Evolutionary conservation across 345 rosid genomes (phyloP).

Genomic region (Boechera divaricarpa): DNA sequence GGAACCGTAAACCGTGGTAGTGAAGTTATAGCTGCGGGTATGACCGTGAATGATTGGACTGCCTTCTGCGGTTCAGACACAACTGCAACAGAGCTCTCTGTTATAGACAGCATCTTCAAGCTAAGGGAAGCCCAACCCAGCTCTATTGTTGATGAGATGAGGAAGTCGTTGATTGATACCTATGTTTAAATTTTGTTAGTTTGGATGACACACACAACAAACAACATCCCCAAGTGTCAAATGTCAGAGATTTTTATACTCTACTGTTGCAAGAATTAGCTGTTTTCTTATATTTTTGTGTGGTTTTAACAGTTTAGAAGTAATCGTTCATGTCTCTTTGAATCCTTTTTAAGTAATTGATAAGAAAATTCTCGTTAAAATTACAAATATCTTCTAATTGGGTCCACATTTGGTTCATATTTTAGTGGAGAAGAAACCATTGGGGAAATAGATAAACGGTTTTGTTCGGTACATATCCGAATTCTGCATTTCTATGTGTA

Average conservation of each 20-base stretch:
- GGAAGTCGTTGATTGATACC: slow-evolving; percentile 85
- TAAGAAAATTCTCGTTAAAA: background rate
- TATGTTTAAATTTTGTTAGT: slow-evolving; percentile 57
- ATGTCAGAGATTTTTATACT: slow-evolving; percentile 1
- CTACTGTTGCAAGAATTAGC: slow-evolving; percentile 31
- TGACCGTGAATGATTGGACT: slow-evolving; percentile 91
- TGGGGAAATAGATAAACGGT: slow-evolving; percentile 41
- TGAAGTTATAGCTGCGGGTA: slow-evolving; percentile 84
- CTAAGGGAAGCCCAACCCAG: slow-evolving; percentile 89
- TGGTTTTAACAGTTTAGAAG: background rate
- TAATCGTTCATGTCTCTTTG: background rate
- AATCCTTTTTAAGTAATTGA: slow-evolving; percentile 11
- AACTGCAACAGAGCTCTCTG: slow-evolving; percentile 89
- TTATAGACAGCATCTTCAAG: slow-evolving; percentile 87
- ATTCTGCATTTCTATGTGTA: background rate
- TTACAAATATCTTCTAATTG: background rate
- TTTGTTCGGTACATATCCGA: slow-evolving; percentile 41
- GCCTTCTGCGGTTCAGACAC: slow-evolving; percentile 95
- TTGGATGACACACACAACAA: slow-evolving; percentile 30
- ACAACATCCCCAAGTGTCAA: slow-evolving; percentile 12
- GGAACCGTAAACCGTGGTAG: slow-evolving; percentile 90
- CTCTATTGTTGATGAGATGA: slow-evolving; percentile 86
- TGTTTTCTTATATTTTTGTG: background rate
- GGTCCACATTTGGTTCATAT: slow-evolving; percentile 29
- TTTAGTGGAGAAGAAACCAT: slow-evolving; percentile 33